Evolutionary conservation across 2,329 filamentous ascomycete genomes (phyloP), one percentile per base, ranked within the genome.

Genomic region (Ceratocystis alfenasii): DNA sequence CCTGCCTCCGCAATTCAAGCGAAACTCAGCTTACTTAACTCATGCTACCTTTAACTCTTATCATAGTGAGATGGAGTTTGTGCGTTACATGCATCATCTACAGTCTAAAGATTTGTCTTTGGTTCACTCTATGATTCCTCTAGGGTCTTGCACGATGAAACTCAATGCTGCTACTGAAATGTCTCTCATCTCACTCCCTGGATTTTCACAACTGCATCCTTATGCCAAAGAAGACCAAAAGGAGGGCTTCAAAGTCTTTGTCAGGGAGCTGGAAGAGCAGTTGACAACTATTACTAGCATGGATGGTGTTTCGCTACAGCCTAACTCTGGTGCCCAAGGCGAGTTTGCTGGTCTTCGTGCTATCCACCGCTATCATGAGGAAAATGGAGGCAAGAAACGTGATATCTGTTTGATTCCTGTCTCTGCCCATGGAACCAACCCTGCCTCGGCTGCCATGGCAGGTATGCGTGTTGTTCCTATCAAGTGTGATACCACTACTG

Each of bases 131-230:
- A 97, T 97, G 93, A 97, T 97, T 68, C 91, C 93, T 1, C 83
- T 97, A 1, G 93, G 93, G 22, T 96, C 93, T 1, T 97, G 93
- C 80, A 97, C 93, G 15, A 97, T 97, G 93, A 97, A 97, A 80
- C 85, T 96, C 64, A 96, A 96, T 74, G 89, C 88, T 53, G 94
- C 92, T 2, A 89, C 89, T 0, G 90, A 96, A 78, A 96, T 97
- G 93, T 83, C 89, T 17, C 88, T 92, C 6, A 82, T 96, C 65
- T 89, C 89, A 0, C 87, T 86, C 76, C 84, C 86, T 0, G 84
- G 87, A 62, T 90, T 92, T 72, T 83, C 88, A 53, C 84, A 87
- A 68, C 80, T 95, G 44, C 93, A 97, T 76, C 93, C 93, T 0
- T 90, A 91, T 72, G 83, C 86, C 46, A 87, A 88, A 0, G 72